Conservation (phyloP, 2,329 filamentous ascomycete species). For the Anthostomella pinea region DNA sequence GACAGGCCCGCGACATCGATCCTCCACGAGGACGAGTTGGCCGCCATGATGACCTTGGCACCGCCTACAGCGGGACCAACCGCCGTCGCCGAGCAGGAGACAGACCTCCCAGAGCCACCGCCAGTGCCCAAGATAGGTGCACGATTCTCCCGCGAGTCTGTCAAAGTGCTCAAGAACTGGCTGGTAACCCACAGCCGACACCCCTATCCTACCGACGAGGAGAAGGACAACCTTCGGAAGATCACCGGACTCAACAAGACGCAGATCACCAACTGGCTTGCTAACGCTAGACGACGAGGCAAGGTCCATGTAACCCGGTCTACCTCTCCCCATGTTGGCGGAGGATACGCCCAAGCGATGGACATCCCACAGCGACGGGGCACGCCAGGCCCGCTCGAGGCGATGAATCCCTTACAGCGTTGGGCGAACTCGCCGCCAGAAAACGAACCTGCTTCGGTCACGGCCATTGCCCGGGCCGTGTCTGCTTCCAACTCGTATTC, state of each 20-base stretch:
- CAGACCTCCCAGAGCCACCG: conserved; percentile 26
- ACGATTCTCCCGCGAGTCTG: conserved; percentile 76
- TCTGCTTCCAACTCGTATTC: conserved; percentile 48
- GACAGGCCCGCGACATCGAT: conserved; percentile 41
- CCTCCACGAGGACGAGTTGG: conserved; percentile 35
- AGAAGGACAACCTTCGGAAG: conserved; percentile 75
- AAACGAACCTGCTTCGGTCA: conserved; percentile 58
- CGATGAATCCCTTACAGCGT: conserved; percentile 57
- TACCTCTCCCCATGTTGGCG: conserved; percentile 66
- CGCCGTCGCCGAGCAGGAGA: conserved; percentile 23
- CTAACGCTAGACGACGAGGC: conserved; percentile 79
- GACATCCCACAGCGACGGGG: conserved; percentile 66
- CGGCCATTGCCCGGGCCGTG: conserved; percentile 56
- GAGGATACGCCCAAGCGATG: conserved; percentile 60
- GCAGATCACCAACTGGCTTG: conserved; percentile 90
- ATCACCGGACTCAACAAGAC: conserved; percentile 77
- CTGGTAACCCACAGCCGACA: conserved; percentile 74
- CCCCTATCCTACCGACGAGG: conserved; percentile 84
- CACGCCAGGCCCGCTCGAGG: conserved; percentile 49
- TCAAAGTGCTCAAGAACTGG: conserved; percentile 82
- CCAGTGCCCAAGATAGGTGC: conserved; percentile 62
- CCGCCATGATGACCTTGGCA: conserved; percentile 20
- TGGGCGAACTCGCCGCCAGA: conserved; percentile 59
- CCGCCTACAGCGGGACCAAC: conserved; percentile 13
- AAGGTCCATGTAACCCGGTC: conserved; percentile 70